Conservation (phyloP, 768 basidiomycete species). For the Kwoniella sp. region DNA sequence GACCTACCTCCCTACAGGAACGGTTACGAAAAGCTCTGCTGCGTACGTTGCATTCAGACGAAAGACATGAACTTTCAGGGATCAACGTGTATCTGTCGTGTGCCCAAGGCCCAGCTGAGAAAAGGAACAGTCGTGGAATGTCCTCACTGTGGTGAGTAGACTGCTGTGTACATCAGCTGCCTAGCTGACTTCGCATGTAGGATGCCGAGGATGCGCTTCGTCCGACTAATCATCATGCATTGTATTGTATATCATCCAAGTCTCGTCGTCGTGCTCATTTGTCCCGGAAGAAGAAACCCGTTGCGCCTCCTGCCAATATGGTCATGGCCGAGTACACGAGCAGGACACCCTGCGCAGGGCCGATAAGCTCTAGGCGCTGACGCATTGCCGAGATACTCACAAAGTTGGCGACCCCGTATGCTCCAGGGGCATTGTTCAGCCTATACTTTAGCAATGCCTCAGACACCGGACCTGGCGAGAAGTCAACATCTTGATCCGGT, state of each 20-base stretch:
- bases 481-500: neutral
- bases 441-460: conserved; percentile 32
- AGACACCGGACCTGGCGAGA: conserved; percentile 35
- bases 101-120: conserved; percentile 89
- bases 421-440: conserved; percentile 29
- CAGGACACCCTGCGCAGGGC: conserved; percentile 2
- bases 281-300: conserved; percentile 3
- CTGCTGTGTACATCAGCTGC: conserved; percentile 22
- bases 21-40: conserved; percentile 97
- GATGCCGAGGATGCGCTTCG: conserved; percentile 29
- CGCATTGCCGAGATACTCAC: conserved; percentile 19
- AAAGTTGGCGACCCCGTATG: conserved; percentile 42
- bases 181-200: neutral
- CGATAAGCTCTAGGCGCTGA: neutral
- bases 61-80: conserved; percentile 99
- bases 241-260: conserved; percentile 17
- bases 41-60: conserved; percentile 92
- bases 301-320: conserved; percentile 27
- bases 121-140: conserved; percentile 90
- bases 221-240: conserved; percentile 22
- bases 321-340: conserved; percentile 34
- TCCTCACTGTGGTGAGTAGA: conserved; percentile 92
- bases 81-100: conserved; percentile 94
- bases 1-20: conserved; percentile 34
- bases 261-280: neutral